Base-by-base conservation (phyloP, 139 green algal genomes). In the Chlamydomonas schloesseri region DNA sequence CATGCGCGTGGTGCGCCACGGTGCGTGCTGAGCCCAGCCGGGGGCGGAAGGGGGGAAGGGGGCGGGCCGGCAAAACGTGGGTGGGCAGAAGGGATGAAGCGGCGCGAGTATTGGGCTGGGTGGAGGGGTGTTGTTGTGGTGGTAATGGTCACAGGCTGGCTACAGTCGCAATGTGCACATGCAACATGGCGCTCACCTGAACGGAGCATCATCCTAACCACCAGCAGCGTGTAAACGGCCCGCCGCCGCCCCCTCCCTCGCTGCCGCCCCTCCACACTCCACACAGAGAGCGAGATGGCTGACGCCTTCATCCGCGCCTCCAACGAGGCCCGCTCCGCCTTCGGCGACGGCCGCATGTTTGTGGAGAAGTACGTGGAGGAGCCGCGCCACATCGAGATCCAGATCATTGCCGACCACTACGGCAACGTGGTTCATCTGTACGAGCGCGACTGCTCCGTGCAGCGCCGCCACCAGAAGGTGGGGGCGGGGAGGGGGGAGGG, bases 391-490 rank as follows among this genome's bases (percentile, higher is more conserved):
- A 93, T 96, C 71, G 93, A 96, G 91, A 90, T 96, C 71, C 92
- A 99, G 91, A 97, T 99, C 64, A 86, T 99, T 76, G 97, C 95
- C 2, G 98, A 99, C 90, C 76, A 91, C 58, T 92, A 99, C 73
- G 98, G 98, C 88, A 98, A 99, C 87, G 94, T 97, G 33, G 93
- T 99, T 76, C 97, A 99, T 93, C 89, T 99, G 42, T 97, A 97
- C 82, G 97, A 99, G 88, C 93, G 98, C 42, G 98, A 99, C 86
- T 99, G 98, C 95, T 98, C 93, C 33, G 97, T 99, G 79, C 98
- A 99, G 91, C 92, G 98, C 37, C 93, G 98, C n/a, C 98, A 99
- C 89, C 97, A 99, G 81, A 99, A 99, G 91, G 94, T 95, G 84
- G 14, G 90, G 10, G 57, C 14, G 15, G 1, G 58, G 10, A 31